Evolutionary conservation across 2,329 filamentous ascomycete species (phyloP).

Genomic region (Talaromyces sp.): DNA sequence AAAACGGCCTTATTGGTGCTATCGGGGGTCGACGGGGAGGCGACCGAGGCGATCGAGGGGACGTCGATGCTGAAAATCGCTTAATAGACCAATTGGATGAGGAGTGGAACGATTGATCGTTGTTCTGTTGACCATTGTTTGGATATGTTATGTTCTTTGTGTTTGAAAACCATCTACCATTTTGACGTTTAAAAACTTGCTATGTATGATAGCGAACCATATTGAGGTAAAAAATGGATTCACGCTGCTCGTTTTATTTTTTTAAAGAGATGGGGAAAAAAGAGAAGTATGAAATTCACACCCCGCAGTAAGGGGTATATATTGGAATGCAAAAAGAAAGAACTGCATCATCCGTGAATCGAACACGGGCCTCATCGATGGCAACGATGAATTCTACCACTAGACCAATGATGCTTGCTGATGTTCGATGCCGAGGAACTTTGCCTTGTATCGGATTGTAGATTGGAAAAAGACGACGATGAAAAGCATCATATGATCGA

Average conservation of each 20-base stretch:
- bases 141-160: not conserved
- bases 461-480: not conserved
- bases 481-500: not conserved
- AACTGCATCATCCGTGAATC: slow-evolving; percentile 22
- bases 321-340: not conserved
- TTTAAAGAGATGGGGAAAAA: too few species aligned
- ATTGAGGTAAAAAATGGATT: not conserved
- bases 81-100: slow-evolving; percentile 95
- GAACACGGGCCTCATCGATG: slow-evolving; percentile 23
- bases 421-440: not conserved
- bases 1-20: slow-evolving; percentile 33
- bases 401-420: slow-evolving; percentile 22
- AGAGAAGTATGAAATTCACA: not conserved
- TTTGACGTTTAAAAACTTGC: not conserved
- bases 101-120: slow-evolving; percentile 75
- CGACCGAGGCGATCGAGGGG: slow-evolving; percentile 40
- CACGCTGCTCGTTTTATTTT: too few species aligned
- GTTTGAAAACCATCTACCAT: not conserved
- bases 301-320: not conserved
- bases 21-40: slow-evolving; percentile 31
- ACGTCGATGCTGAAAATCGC: slow-evolving; percentile 79
- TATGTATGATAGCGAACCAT: not conserved
- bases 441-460: too few species aligned
- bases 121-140: not conserved
- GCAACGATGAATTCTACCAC: slow-evolving; percentile 24